Evolutionary conservation across 2,329 filamentous ascomycete species (phyloP).

Genomic region (Tolypocladium endophyticum): DNA sequence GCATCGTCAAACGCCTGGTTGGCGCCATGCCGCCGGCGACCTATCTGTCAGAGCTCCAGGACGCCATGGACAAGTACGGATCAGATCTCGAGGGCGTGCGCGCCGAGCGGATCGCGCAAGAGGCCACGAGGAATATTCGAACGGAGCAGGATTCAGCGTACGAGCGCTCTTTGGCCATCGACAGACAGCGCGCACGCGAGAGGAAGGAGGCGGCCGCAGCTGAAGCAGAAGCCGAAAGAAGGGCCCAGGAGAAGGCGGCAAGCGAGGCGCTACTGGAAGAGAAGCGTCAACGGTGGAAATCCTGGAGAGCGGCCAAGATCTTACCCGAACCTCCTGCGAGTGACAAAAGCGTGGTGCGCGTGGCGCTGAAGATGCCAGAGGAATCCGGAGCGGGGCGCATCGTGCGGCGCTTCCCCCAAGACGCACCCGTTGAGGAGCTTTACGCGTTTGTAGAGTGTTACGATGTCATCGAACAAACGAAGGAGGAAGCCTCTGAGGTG

Average conservation of each 20-base stretch:
- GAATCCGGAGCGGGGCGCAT: slow-evolving; percentile 57
- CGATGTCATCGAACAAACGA: slow-evolving; percentile 48
- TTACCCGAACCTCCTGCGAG: slow-evolving; percentile 53
- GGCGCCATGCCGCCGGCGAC: slow-evolving; percentile 60
- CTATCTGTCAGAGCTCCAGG: slow-evolving; percentile 66
- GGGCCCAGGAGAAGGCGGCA: slow-evolving; percentile 48
- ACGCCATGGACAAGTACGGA: slow-evolving; percentile 65
- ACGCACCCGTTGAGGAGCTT: slow-evolving; percentile 72
- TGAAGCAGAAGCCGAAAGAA: slow-evolving; percentile 56
- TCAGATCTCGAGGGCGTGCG: slow-evolving; percentile 64
- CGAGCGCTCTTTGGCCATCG: slow-evolving; percentile 78
- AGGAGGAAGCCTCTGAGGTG: slow-evolving; percentile 29
- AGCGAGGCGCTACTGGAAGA: slow-evolving; percentile 41
- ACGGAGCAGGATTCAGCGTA: slow-evolving; percentile 89
- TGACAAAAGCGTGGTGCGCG: slow-evolving; percentile 61
- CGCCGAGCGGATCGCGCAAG: slow-evolving; percentile 67
- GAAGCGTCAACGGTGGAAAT: slow-evolving; percentile 57
- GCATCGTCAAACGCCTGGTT: slow-evolving; percentile 67
- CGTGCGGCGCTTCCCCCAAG: slow-evolving; percentile 60
- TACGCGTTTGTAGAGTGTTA: slow-evolving; percentile 96
- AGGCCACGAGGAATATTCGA: slow-evolving; percentile 71
- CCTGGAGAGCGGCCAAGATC: slow-evolving; percentile 65
- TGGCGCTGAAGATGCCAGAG: slow-evolving; percentile 54
- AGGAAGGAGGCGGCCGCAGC: slow-evolving; percentile 65
- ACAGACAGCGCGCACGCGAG: slow-evolving; percentile 72